Evolutionary conservation across 1,284 basidiomycete genomes (phyloP), one percentile per base, ranked within the genome.

Genomic region (Meripilus lineatus): DNA sequence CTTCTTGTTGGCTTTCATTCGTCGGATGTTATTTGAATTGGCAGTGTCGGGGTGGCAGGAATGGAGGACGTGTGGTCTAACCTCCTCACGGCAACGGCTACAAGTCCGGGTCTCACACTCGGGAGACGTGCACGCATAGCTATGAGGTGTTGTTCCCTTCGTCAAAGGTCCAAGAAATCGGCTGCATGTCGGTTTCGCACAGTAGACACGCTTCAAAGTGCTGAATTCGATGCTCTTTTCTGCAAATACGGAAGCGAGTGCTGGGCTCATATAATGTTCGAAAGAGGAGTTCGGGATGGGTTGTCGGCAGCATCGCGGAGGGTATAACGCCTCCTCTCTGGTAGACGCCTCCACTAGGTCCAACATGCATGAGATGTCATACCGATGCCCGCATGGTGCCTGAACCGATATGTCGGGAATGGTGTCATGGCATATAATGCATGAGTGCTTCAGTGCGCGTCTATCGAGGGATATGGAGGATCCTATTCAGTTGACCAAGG

Each of bases 161-260:
- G 44, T 45, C 24, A 50, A 52, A 14, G 55, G 46, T 11, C 64
- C 67, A 34, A 70, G 58, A 53, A 69, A 69, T 17, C 52, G 50
- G 32, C 59, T 62, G 52, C 68, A 69, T 2, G 49, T 36, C 13
- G 53, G 44, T 20, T 58, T 62, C 8, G 62, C 53, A 50, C 68
- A 70, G 51, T 70, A 69, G 3, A 70, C 58, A 10, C 67, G 58
- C 20, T 58, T 56, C 3, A 46, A 35, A 0, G 64, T 64, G 42
- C 39, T 26, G 49, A 59, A 64, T 43, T 67, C 65, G 25, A 40
- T 40, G 14, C 46, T 39, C 41, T 63, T 65, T 34, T 51, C 51
- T 14, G 46, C 41, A 46, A 61, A 67, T 3, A 55, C 45, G 1
- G 36, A 38, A 7, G 48, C 34, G 10, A 58, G 46, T 2, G 46